A percentile compares a stretch with the other conserved stretches of the same genome.
phyloP scores from a whole-genome alignment of 352 stramenopile species.

The Phytophthora agathidicida region DNA sequence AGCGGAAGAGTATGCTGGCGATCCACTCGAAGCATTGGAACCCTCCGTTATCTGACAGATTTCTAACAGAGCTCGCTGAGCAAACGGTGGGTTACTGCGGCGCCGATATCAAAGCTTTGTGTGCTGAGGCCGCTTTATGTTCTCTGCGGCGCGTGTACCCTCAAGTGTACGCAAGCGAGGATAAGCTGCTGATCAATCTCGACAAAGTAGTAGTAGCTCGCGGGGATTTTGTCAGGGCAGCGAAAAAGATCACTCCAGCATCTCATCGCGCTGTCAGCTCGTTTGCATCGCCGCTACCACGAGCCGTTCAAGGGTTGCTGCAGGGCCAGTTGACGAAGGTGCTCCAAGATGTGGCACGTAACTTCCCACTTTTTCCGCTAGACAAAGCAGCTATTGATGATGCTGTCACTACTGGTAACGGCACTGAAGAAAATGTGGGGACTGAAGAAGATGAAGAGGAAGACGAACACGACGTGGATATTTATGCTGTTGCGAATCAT shows the following conservation, averaged over 20 bases:
- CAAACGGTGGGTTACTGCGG: constrained; percentile 91
- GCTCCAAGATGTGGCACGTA: constrained; percentile 46
- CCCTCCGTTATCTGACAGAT: constrained; percentile 59
- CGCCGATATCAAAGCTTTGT: constrained; percentile 92
- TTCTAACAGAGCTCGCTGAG: constrained; percentile 82
- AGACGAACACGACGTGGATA: constrained; percentile 68
- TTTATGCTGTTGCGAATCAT: constrained; percentile 66
- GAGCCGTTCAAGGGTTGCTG: constrained; percentile 54
- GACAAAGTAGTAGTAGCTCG: constrained; percentile 76
- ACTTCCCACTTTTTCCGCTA: constrained; percentile 74
- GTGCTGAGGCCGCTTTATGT: constrained; percentile 88
- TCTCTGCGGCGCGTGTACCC: constrained; percentile 87
- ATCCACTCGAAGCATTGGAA: constrained; percentile 92
- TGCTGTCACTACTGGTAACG: constrained; percentile 20
- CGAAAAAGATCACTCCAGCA: constrained; percentile 85
- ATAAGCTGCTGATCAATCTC: constrained; percentile 81
- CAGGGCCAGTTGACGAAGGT: constrained; percentile 42
- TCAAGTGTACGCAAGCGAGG: constrained; percentile 84
- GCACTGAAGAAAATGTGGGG: background rate
- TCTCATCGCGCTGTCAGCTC: constrained; percentile 75
- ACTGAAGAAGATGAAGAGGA: constrained; percentile 37
- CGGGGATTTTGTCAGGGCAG: constrained; percentile 70
- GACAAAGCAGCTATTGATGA: constrained; percentile 51
- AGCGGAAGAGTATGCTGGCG: constrained; percentile 85
- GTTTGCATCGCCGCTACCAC: constrained; percentile 77